Base-by-base conservation (phyloP, 352 stramenopile species). In the Plasmopara viticola region DNA sequence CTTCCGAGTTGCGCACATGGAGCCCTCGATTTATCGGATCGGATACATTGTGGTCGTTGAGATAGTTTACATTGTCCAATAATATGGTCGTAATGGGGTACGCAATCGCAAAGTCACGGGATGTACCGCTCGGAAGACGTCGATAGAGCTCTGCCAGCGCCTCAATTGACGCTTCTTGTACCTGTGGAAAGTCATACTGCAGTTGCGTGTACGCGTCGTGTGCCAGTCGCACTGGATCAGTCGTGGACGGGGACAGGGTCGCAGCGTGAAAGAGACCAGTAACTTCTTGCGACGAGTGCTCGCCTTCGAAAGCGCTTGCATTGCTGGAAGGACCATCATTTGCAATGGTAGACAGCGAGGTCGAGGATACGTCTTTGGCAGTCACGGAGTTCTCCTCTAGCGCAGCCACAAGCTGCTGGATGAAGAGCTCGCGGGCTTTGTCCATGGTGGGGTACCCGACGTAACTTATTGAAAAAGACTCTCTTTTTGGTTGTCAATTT, bases 161-260 rank as follows among this genome's bases (percentile, higher is more conserved):
- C 28, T 61, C 42, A 45, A 83, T 44, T 45, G 73, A 60, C 15
- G 46, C 43, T 17, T 77, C 70, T 30, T 60, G 38, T 4, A 72
- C 45, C 33, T 74, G 59, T 0, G 75, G 75, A 48, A 72, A 86
- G 53, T 86, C 75, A 37, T 73, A 84, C 58, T 86, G 75, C 38
- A 86, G 58, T 48, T 65, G 53, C 33, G 61, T 60, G 53, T 86
- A 74, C 20, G 72, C 75, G 7, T 50, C 49, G 29, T 15, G 48
- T 28, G 66, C 69, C 35, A 78, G 14, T 37, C 44, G 47, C 15
- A 66, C 47, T 43, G 6, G 56, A 37, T 59, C 42, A 1, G 20
- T 14, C 28, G 39, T 48, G 20, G 25, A 25, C 6, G 9, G 46
- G 4, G 49, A 48, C 29, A 34, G 43, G 0, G 15, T n/a, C 3